A percentile compares a stretch with the other conserved stretches of the same genome.
Conservation (phyloP, 2,329 filamentous ascomycete species). For the Phoma sp. region DNA sequence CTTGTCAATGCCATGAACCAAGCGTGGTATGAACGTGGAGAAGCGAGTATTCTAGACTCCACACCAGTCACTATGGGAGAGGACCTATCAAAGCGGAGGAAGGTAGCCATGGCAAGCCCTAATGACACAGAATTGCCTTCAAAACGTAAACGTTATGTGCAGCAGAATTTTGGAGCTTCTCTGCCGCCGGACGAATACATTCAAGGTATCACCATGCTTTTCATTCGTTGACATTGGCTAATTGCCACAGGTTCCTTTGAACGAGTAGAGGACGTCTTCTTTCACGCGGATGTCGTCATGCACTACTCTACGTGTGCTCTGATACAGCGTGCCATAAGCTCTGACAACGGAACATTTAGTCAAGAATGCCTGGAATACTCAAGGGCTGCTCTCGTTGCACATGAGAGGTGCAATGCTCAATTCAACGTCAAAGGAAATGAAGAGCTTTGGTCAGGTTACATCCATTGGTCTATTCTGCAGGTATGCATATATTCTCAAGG, state of each 20-base stretch:
- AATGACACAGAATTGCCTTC: slow-evolving; percentile 38
- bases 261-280: slow-evolving; percentile 42
- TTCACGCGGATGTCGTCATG: slow-evolving; percentile 41
- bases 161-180: slow-evolving; percentile 2
- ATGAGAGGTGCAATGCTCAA: slow-evolving; percentile 36
- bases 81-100: slow-evolving; percentile 6
- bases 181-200: slow-evolving; percentile 19
- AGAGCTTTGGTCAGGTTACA: slow-evolving; percentile 45
- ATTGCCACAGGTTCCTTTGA: slow-evolving; percentile 19
- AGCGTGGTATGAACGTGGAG: slow-evolving; percentile 39
- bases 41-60: slow-evolving; percentile 25
- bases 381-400: slow-evolving; percentile 40
- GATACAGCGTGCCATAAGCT: slow-evolving; percentile 42
- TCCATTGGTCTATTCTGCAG: slow-evolving; percentile 43
- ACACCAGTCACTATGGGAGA: not conserved
- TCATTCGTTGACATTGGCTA: not conserved
- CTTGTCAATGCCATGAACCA: slow-evolving; percentile 38
- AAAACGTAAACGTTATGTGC: slow-evolving; percentile 23
- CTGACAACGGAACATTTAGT: slow-evolving; percentile 42
- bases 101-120: slow-evolving; percentile 19
- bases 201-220: slow-evolving; percentile 15
- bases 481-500: too few relatives aligned
- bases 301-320: slow-evolving; percentile 44
- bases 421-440: slow-evolving; percentile 45
- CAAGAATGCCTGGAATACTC: slow-evolving; percentile 43